phyloP scores from a whole-genome alignment of 1,284 basidiomycete species.

The Cutaneotrichosporon daszewskae region DNA sequence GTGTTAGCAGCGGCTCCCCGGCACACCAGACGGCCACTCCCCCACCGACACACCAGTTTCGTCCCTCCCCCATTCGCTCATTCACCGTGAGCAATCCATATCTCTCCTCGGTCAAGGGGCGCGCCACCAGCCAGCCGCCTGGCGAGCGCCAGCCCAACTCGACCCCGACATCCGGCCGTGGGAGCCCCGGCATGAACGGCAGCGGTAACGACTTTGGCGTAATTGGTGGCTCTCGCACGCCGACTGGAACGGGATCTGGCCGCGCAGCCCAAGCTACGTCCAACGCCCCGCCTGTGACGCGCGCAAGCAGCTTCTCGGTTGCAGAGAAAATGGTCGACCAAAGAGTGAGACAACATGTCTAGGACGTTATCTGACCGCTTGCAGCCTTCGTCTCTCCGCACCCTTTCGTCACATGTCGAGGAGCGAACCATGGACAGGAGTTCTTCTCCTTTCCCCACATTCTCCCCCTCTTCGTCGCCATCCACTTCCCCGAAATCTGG shows the following conservation, averaged over 20 bases:
- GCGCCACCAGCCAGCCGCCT: constrained; percentile 40
- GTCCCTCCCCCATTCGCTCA: constrained; percentile 17
- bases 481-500: constrained; percentile 26
- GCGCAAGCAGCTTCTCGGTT: constrained; percentile 43
- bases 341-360: constrained; percentile 7
- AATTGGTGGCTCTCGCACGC: constrained; percentile 39
- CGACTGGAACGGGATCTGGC: constrained; percentile 13
- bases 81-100: constrained; percentile 20
- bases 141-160: constrained; percentile 34
- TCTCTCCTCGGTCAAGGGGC: constrained; percentile 23
- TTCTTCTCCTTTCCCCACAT: constrained; percentile 38
- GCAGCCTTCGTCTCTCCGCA: constrained; percentile 31
- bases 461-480: constrained; percentile 39
- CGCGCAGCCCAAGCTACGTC: no score
- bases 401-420: constrained; percentile 42
- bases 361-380: not conserved
- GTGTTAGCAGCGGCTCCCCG: not conserved
- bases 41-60: constrained; percentile 4
- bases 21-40: constrained; percentile 2
- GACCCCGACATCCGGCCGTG: constrained; percentile 31
- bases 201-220: constrained; percentile 30
- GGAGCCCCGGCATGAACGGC: constrained; percentile 24
- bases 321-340: constrained; percentile 11
- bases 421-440: constrained; percentile 36
- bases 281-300: not conserved